A percentile compares a stretch with the other conserved stretches of the same genome.
Conservation (phyloP, 345 rosid genomes). For the Cardamine resedifolia region DNA sequence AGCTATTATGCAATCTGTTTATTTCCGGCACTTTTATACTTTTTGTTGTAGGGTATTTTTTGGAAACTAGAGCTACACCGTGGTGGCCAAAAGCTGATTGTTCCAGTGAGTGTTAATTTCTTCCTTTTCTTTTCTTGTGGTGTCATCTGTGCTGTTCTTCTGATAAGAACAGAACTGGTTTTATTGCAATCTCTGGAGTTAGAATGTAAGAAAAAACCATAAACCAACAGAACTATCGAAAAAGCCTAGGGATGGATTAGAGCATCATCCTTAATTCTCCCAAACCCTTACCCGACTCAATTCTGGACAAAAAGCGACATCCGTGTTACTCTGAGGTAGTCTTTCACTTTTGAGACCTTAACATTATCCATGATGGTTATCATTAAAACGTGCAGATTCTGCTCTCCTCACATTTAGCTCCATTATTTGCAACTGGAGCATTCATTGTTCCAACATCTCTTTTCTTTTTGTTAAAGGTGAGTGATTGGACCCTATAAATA, state of each 20-base stretch:
- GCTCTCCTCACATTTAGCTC: conserved; percentile 61
- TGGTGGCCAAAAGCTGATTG: conserved; percentile 80
- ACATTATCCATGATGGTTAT: conserved; percentile 20
- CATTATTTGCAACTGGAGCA: conserved; percentile 75
- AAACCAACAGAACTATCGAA: neutral
- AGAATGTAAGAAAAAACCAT: neutral
- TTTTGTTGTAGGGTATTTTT: conserved; percentile 65
- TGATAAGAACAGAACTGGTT: neutral
- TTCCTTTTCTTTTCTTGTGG: neutral
- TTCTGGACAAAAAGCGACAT: neutral
- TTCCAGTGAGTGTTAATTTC: conserved; percentile 66
- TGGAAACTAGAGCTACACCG: conserved; percentile 91
- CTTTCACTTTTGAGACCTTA: neutral
- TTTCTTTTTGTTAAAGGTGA: conserved; percentile 89
- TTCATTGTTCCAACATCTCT: conserved; percentile 77
- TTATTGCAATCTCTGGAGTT: conserved; percentile 20
- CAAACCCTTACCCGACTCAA: neutral
- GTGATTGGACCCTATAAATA: conserved; percentile 2
- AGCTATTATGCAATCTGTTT: conserved; percentile 14
- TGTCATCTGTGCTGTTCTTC: neutral
- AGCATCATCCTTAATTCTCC: neutral
- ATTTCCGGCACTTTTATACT: neutral
- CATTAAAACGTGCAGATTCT: conserved; percentile 63
- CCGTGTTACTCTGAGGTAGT: neutral
- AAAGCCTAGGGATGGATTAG: neutral